Conservation (phyloP, 306 rosid genomes). For the Glycine tomentella region DNA sequence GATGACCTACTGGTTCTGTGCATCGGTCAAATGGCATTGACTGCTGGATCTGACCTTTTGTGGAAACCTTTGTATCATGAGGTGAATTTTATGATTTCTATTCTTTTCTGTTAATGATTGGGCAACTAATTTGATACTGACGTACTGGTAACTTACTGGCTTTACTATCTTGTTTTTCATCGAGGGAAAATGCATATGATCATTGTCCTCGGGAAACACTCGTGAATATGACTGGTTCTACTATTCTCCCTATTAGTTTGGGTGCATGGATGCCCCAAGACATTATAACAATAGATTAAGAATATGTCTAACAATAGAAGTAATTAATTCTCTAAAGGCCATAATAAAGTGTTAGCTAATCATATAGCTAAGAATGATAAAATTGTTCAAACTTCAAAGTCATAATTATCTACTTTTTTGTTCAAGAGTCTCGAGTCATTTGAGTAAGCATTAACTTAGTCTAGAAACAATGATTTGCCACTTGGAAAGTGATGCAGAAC, state of each 20-base stretch:
- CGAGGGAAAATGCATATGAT: constrained; percentile 1
- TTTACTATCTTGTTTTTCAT: constrained; percentile 6
- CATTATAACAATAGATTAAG: too few species aligned
- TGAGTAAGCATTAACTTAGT: too few species aligned
- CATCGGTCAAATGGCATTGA: constrained; percentile 93
- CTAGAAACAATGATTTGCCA: too few species aligned
- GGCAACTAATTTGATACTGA: not conserved
- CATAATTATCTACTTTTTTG: too few species aligned
- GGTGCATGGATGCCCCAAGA: too few species aligned
- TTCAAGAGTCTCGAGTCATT: too few species aligned
- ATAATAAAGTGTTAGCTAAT: too few species aligned
- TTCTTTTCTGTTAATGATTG: not conserved
- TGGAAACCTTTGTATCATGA: constrained; percentile 93
- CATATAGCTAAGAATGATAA: too few species aligned
- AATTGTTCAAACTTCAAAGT: too few species aligned
- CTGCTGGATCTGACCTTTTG: constrained; percentile 86
- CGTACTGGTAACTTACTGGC: not conserved
- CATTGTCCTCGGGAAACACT: not conserved
- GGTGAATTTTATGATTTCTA: constrained; percentile 54
- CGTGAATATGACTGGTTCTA: not conserved
- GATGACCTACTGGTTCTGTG: constrained; percentile 84
- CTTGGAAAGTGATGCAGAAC: too few species aligned
- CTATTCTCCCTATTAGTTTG: too few species aligned
- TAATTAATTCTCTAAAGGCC: too few species aligned
- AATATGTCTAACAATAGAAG: not conserved